Evolutionary conservation across 345 rosid species (phyloP), one percentile per base, ranked within the genome.

Genomic region (Acer saccharum): DNA sequence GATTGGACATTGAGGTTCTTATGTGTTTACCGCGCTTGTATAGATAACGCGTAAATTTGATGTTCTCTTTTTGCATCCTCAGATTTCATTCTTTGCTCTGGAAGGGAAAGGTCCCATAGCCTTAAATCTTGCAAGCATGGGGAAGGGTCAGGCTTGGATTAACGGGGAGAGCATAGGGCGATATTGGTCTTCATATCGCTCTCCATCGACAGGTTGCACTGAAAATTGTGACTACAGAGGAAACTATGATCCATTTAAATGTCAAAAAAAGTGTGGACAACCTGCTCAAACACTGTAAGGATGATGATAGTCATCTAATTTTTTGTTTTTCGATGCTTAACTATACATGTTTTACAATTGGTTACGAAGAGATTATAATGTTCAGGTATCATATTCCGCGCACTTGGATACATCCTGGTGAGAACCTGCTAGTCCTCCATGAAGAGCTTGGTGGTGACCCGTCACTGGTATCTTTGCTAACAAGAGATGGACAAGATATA

Each of bases 371-470:
- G 61, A 17, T 41, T 25, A 50, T 43, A 43, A 73, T 77, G 64
- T 61, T 50, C 75, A 90, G 92, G 84, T 85, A 89, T 69, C 92
- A 91, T 73, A 71, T 91, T 32, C 92, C 92, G 0, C 88, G 87
- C 12, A 73, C 88, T 35, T 90, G 92, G 92, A 79, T 85, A 60
- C 83, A 84, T 63, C 77, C 87, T 1, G 88, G 88, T 17, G 83
- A 86, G 65, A 91, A 91, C 83, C 77, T 91, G 4, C 78, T 89
- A 29, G 91, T 89, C 68, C 81, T 89, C 35, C 90, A 81, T 20
- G 94, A 91, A 83, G 94, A 89, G 82, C 85, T 89, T 6, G 89
- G 94, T 0, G 94, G 94, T 16, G 89, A 89, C 58, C 92, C 91
- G 23, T 76, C 85, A 52, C 80, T 85, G 73, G 78, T 91, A 70